Conservation (phyloP, 2,329 filamentous ascomycete genomes). For the Fonsecaea monophora region DNA sequence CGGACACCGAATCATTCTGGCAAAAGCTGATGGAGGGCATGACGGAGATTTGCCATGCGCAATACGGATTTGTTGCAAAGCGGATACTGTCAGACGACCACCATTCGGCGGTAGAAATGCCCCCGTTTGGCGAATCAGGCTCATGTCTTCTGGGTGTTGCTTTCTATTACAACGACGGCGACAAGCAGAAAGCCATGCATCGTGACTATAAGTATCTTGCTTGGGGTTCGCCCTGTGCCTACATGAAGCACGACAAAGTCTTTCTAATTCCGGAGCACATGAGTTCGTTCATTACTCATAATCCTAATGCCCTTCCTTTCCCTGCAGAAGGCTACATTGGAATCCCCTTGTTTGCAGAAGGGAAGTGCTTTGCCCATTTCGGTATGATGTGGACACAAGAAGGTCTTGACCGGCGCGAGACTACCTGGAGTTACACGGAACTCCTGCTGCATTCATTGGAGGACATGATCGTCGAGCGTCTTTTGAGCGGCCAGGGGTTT, state of each 20-base stretch:
- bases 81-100: constrained; percentile 66
- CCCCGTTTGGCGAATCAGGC: constrained; percentile 65
- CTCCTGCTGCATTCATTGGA: constrained; percentile 72
- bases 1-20: constrained; percentile 69
- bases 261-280: constrained; percentile 70
- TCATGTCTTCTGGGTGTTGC: constrained; percentile 70
- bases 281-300: constrained; percentile 64
- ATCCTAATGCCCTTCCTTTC: constrained; percentile 67
- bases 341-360: constrained; percentile 68
- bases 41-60: constrained; percentile 66
- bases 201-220: constrained; percentile 69
- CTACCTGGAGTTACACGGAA: constrained; percentile 72
- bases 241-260: constrained; percentile 75
- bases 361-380: constrained; percentile 72
- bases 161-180: constrained; percentile 70
- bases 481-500: constrained; percentile 62
- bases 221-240: constrained; percentile 69
- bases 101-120: constrained; percentile 65
- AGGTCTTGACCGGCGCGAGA: constrained; percentile 60
- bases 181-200: constrained; percentile 59
- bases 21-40: constrained; percentile 67
- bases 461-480: constrained; percentile 67
- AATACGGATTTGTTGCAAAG: constrained; percentile 73
- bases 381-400: constrained; percentile 74
- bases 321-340: constrained; percentile 71